Evolutionary conservation across 495 filamentous ascomycete genomes (phyloP), one percentile per base, ranked within the genome.

Genomic region (Friedmanniomyces endolithicus): DNA sequence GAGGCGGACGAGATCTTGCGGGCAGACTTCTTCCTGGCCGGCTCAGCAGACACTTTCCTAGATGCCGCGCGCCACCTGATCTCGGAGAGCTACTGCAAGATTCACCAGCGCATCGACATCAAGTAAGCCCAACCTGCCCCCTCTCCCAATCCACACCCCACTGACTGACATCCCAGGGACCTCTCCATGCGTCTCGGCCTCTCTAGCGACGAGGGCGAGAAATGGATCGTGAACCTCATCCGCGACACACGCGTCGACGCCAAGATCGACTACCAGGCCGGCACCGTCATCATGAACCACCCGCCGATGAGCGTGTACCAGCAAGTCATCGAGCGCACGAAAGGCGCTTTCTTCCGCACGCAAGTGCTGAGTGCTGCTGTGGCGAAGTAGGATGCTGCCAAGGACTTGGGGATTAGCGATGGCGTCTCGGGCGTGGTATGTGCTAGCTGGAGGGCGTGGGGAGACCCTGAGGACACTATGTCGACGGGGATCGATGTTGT

Each of bases 211-310:
- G 92, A 95, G 63, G 92, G 94, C 60, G 92, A 98, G 81, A 97
- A 96, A 76, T 97, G 94, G 94, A 98, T 98, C 61, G 92, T 98
- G 56, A 98, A 98, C 74, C 79, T 97, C 43, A 98, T 98, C 72
- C 82, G 92, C 55, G 92, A 98, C 68, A 98, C 92, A 1, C 78
- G 92, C 49, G 87, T 98, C 39, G 92, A 98, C 64, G 92, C 94
- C 58, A 98, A 98, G 80, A 94, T 98, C 61, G 92, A 98, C 70
- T 97, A 95, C 73, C 86, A 97, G 75, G 88, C 90, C 72, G 92
- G 92, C 62, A 98, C 92, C 39, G 92, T 98, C 25, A 82, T 98
- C 56, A 98, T 98, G 92, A 98, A 98, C 74, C 92, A 98, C 74
- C 92, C 92, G 43, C 90, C 92, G 19, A 88, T 89, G 73, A 94